Conservation (phyloP, 2,329 filamentous ascomycete species). For the Pseudonectria foliicola region DNA sequence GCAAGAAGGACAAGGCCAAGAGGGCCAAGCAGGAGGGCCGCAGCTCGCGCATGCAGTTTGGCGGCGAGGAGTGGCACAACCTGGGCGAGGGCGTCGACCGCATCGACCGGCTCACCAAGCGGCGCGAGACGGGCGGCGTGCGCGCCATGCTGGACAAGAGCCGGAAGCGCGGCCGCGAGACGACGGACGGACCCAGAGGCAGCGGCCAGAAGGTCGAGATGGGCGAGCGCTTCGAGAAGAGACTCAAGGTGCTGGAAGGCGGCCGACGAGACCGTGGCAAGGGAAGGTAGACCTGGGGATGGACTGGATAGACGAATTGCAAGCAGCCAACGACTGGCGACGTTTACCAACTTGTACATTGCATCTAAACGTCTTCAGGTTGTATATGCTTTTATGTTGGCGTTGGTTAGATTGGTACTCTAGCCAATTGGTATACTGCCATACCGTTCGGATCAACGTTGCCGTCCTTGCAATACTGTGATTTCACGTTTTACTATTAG, state of each 20-base stretch:
- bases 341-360: no score
- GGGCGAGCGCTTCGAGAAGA: slow-evolving; percentile 69
- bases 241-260: slow-evolving; percentile 48
- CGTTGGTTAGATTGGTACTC: no score
- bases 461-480: no score
- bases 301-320: not conserved
- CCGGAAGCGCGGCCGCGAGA: slow-evolving; percentile 69
- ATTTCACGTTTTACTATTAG: no score
- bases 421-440: no score
- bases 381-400: no score
- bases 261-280: slow-evolving; percentile 40
- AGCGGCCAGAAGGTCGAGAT: slow-evolving; percentile 54
- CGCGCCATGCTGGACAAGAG: slow-evolving; percentile 71
- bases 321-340: no score
- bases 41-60: slow-evolving; percentile 58
- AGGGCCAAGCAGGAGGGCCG: slow-evolving; percentile 45
- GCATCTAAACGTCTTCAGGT: no score
- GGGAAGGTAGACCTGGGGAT: slow-evolving; percentile 25
- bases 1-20: slow-evolving; percentile 77
- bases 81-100: slow-evolving; percentile 80
- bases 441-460: no score
- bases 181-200: slow-evolving; percentile 59
- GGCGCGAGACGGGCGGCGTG: slow-evolving; percentile 52
- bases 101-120: slow-evolving; percentile 74
- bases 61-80: slow-evolving; percentile 88